Evolutionary conservation across 2,329 filamentous ascomycete genomes (phyloP).

Genomic region (Colletotrichum theobromicola): DNA sequence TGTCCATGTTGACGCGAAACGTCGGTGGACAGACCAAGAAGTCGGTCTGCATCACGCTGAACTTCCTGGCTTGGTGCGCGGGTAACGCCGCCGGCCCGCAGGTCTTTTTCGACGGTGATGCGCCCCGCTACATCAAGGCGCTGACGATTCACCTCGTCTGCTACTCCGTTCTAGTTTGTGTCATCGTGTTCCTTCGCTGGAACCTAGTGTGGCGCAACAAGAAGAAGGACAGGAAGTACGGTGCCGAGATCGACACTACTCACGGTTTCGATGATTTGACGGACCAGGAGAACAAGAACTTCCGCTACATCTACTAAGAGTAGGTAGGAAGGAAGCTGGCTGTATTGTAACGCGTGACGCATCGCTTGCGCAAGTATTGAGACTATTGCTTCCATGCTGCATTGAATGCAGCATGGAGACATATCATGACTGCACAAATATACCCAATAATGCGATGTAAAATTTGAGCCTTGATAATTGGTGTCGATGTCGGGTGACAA

Average conservation of each 20-base stretch:
- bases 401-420: background rate
- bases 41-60: conserved; percentile 38
- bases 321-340: background rate
- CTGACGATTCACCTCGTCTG: conserved; percentile 38
- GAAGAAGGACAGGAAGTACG: conserved; percentile 6
- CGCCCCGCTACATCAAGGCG: conserved; percentile 38
- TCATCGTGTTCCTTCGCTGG: conserved; percentile 27
- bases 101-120: conserved; percentile 36
- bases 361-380: background rate
- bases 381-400: background rate
- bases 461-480: background rate
- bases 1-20: conserved; percentile 27
- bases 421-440: background rate
- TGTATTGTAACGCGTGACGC: background rate
- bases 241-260: conserved; percentile 10
- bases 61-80: conserved; percentile 40
- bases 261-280: conserved; percentile 23
- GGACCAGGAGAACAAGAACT: conserved; percentile 22
- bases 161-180: conserved; percentile 31
- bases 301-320: conserved; percentile 18
- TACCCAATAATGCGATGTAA: background rate
- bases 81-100: conserved; percentile 43
- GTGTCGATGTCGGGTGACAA: background rate
- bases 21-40: conserved; percentile 37
- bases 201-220: conserved; percentile 26